Evolutionary conservation across 305 asterid genomes (phyloP), one percentile per base, ranked within the genome.

Genomic region (Caryopteris hybrid): DNA sequence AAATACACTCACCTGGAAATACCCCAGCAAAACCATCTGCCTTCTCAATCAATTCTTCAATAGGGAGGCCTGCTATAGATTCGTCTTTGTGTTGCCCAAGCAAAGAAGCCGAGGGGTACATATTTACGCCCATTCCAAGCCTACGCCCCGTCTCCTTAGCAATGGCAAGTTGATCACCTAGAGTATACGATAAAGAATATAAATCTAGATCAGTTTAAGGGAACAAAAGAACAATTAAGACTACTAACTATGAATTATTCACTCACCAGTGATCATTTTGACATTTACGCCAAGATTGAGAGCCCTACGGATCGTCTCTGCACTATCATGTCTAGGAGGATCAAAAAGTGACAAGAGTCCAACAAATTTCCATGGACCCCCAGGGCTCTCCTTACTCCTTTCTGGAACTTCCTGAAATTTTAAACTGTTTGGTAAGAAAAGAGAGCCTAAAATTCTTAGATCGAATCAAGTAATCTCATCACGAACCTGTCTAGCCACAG

Each of bases 271-370:
- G 57, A 86, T 83, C 87, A 86, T 86, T 68, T 86, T 86, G 58
- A 83, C 87, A 57, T 79, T 85, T 39, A 83, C 91, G 0, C 90
- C 88, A 68, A 82, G 86, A 68, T 86, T 67, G 64, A 84, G 83
- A 33, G 90, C 90, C 66, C 87, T 73, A 8, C 77, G 74, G 54
- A 85, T 85, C 5, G 94, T 85, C 53, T 80, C 85, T 42, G 75
- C 89, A 76, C 87, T 85, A 50, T 81, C 87, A 33, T 85, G 91
- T 42, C 91, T 85, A 0, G 87, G 94, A n/a, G 89, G 94, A 63
- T 87, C 90, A 25, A 83, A 80, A 43, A 87, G 85, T 7, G 89
- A 84, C 33, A 87, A 73, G 47, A 87, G 79, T 13, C 89, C 89
- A 20, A 85, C 81, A 53, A 85, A 83, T 47, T 85, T 81, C 92